These are phyloP conservation scores for Xylaria venustula DNA, from an alignment of 495 filamentous ascomycete species.

Conservation along the genomic window DNA sequence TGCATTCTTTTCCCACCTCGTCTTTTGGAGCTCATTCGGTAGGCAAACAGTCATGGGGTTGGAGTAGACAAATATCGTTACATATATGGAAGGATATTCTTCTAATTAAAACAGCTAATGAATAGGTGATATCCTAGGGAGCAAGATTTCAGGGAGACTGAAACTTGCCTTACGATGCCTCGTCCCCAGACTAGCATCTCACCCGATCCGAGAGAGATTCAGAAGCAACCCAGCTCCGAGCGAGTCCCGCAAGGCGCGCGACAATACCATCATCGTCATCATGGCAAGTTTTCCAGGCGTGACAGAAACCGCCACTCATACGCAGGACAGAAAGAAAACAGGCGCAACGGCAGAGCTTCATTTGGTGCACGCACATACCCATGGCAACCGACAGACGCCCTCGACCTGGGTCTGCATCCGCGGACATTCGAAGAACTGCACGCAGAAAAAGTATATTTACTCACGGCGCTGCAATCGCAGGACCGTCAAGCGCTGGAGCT, in stretches of 20 bases:
- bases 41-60: background rate
- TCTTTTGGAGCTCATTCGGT: background rate
- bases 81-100: background rate
- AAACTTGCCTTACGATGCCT: background rate
- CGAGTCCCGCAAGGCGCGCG: too few species aligned
- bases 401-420: slow-evolving; percentile 24
- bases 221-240: background rate
- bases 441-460: slow-evolving; percentile 39
- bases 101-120: background rate
- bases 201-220: background rate
- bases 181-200: background rate
- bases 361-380: background rate
- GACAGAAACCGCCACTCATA: background rate
- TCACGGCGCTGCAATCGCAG: slow-evolving; percentile 39
- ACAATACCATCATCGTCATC: background rate
- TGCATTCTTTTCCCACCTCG: background rate
- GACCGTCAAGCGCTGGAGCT: slow-evolving; percentile 30
- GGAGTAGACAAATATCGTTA: background rate
- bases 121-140: too few species aligned
- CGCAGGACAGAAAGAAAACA: background rate
- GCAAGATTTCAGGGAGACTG: background rate
- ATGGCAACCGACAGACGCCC: too few species aligned
- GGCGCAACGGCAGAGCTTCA: background rate
- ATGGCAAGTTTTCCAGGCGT: background rate
- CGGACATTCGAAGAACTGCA: slow-evolving; percentile 37